Conservation (phyloP, 2,329 filamentous ascomycete species). For the Coniella vitis region DNA sequence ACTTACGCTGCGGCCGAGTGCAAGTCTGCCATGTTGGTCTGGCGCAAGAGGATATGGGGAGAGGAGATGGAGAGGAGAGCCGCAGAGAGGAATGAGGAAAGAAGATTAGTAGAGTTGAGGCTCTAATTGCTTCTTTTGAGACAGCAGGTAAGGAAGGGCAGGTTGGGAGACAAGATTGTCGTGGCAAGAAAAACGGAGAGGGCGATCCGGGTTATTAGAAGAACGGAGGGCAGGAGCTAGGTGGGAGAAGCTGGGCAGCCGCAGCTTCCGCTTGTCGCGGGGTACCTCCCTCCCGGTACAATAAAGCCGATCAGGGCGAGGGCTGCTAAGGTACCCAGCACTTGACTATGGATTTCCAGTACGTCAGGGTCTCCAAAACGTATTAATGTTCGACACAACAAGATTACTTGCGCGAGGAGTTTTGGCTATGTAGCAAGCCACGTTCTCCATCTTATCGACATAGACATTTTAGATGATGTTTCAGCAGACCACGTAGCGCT, state of each 20-base stretch:
- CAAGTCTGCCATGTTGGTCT: conserved; percentile 24
- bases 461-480: too few relatives aligned
- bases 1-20: conserved; percentile 26
- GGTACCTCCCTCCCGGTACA: conserved; percentile 1
- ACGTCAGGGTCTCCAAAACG: neutral
- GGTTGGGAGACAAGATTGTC: conserved; percentile 6
- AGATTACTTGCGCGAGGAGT: too few relatives aligned
- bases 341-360: neutral
- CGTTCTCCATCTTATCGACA: too few relatives aligned
- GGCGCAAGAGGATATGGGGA: conserved; percentile 13
- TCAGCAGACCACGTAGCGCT: too few relatives aligned
- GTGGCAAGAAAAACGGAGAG: conserved; percentile 7
- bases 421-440: too few relatives aligned
- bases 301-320: neutral
- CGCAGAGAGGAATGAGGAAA: too few relatives aligned
- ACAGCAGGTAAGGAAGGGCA: neutral
- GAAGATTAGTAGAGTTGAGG: neutral
- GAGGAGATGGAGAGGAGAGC: conserved; percentile 4
- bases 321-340: neutral
- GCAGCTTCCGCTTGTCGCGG: conserved; percentile 8
- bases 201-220: conserved; percentile 13
- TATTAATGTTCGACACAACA: too few relatives aligned
- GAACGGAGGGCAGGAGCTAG: conserved; percentile 7
- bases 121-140: conserved; percentile 4
- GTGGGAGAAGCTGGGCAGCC: conserved; percentile 1